Conservation (phyloP, 768 basidiomycete species). For the Pholiota molesta region DNA sequence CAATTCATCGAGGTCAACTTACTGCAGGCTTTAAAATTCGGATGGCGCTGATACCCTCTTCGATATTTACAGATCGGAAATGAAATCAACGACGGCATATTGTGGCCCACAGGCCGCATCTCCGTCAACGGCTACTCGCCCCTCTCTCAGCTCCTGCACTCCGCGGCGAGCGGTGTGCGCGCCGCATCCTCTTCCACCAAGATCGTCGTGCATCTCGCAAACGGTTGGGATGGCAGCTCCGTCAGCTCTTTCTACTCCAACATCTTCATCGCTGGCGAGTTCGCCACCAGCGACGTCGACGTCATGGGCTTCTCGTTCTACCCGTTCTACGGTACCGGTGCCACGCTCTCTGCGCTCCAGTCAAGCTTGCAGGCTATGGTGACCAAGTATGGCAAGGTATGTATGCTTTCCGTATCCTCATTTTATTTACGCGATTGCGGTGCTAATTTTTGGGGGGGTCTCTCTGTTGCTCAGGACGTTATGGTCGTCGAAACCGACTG, state of each 20-base stretch:
- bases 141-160: conserved; percentile 62
- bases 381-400: conserved; percentile 51
- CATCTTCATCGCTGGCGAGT: conserved; percentile 55
- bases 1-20: conserved; percentile 49
- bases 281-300: conserved; percentile 53
- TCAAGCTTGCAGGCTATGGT: conserved; percentile 54
- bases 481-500: conserved; percentile 71
- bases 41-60: background rate
- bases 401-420: background rate
- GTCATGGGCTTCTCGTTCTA: conserved; percentile 68
- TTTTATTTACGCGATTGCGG: background rate
- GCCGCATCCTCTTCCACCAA: conserved; percentile 48
- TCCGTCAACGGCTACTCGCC: conserved; percentile 53
- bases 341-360: conserved; percentile 53
- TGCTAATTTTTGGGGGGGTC: background rate
- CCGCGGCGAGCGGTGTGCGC: conserved; percentile 57
- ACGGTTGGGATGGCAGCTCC: conserved; percentile 56
- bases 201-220: conserved; percentile 62
- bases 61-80: conserved; percentile 52
- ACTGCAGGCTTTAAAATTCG: background rate
- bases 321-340: conserved; percentile 61
- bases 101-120: conserved; percentile 62
- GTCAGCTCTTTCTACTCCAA: conserved; percentile 52
- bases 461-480: conserved; percentile 36
- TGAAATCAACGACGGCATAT: conserved; percentile 66